Evolutionary conservation across 2,329 filamentous ascomycete species (phyloP).

Genomic region (Fusarium denticulatum): DNA sequence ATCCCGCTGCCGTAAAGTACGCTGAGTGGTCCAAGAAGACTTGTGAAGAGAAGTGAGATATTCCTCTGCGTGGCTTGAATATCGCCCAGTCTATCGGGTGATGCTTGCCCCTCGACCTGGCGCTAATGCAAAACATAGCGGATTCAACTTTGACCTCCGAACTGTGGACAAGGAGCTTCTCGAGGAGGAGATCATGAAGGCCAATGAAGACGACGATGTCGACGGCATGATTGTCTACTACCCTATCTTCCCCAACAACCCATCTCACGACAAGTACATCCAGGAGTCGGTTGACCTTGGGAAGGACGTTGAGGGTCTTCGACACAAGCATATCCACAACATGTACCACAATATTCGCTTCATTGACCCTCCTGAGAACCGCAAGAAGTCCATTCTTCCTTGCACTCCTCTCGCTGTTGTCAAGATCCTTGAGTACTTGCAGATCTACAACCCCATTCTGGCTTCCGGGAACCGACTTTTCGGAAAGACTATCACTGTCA

Average conservation of each 20-base stretch:
- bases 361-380: constrained; percentile 80
- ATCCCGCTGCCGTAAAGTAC: constrained; percentile 91
- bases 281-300: constrained; percentile 90
- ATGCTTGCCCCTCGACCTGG: constrained; percentile 29
- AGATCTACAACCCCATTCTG: constrained; percentile 95
- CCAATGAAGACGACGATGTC: constrained; percentile 80
- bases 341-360: constrained; percentile 99
- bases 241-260: constrained; percentile 86
- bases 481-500: constrained; percentile 93
- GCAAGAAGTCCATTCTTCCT: constrained; percentile 89
- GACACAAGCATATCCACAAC: constrained; percentile 95
- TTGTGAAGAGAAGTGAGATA: constrained; percentile 88
- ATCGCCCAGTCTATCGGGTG: constrained; percentile 33
- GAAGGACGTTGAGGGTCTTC: constrained; percentile 96
- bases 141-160: constrained; percentile 88
- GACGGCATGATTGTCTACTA: constrained; percentile 98
- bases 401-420: constrained; percentile 96
- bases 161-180: constrained; percentile 86
- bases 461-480: constrained; percentile 93
- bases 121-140: constrained; percentile 62
- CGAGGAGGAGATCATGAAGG: constrained; percentile 86
- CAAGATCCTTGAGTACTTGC: constrained; percentile 95
- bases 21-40: constrained; percentile 98
- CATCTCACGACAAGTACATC: constrained; percentile 90
- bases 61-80: constrained; percentile 26